Evolutionary conservation across 2,329 filamentous ascomycete species (phyloP), one percentile per base, ranked within the genome.

Genomic region (Nothophoma quercina): DNA sequence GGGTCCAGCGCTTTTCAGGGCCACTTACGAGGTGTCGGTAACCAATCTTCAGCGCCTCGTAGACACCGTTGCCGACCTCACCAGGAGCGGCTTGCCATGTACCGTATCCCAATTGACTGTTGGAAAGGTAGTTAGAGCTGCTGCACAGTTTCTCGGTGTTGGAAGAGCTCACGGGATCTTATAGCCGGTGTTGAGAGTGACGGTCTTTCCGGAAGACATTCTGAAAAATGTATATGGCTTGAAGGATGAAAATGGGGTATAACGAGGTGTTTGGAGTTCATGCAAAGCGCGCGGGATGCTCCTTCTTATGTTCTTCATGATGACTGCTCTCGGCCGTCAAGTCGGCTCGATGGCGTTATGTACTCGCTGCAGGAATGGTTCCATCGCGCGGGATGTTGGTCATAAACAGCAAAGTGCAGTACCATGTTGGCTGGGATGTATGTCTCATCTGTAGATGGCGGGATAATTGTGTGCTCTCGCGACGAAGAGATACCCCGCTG

Each of bases 161-260:
- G n/a, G 25, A 1, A 16, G 87, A 63, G 55, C 64, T 9, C 60
- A 69, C 66, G 68, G 88, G 61, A 95, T 71, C 55, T 68, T 68
- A 59, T 62, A 21, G 46, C 68, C 68, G 22, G 63, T 64, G 58
- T 61, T 71, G 33, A 71, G 63, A 13, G 62, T 69, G 28, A 66
- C 59, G n/a, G 64, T 70, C 65, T 73, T 67, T 61, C 75, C 74
- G 45, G 73, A 65, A 50, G 63, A 65, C 64, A 70, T 69, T 43
- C 32, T 70, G 63, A 56, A 49, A 23, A 39, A 42, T 47, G 33
- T 25, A 29, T 52, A 43, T 32, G 33, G n/a, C 42, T 26, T 53
- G 18, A 44, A 15, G 12, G 26, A 4, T 29, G n/a, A 15, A 38
- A 30, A 36, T n/a, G 41, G 13, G 25, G 38, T 33, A 16, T 5